Percentiles rank a stretch among this genome's conserved stretches.
These are phyloP conservation scores for Sequoiadendron giganteum DNA, from an alignment of 75 land plant species.

Conservation along the genomic window DNA sequence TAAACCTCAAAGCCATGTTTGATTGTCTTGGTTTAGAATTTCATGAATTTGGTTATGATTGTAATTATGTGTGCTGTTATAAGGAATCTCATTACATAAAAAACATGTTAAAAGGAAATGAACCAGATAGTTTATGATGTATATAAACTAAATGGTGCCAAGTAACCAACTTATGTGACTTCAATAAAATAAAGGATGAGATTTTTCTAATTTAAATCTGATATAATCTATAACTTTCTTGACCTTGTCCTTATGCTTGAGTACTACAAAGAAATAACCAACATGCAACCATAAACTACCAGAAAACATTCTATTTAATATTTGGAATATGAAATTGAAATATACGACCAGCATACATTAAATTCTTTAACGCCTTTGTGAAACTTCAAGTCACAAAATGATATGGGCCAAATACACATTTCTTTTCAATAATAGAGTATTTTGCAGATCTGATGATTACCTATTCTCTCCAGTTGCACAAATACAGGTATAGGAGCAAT, in stretches of 20 bases:
- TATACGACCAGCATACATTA: neutral
- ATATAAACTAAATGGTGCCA: neutral
- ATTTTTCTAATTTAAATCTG: neutral
- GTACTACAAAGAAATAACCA: neutral
- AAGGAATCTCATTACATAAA: too few species aligned
- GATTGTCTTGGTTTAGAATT: neutral
- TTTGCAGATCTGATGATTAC: slow-evolving; percentile 14
- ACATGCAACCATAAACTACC: neutral
- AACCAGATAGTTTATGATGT: neutral
- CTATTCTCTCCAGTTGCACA: slow-evolving; percentile 96
- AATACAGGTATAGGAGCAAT: slow-evolving; percentile 93
- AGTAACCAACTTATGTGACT: neutral
- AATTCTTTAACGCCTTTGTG: neutral
- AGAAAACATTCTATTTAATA: neutral
- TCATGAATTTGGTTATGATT: neutral
- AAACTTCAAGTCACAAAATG: neutral
- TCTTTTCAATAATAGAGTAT: neutral
- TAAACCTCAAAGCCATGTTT: neutral
- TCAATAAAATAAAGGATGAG: neutral
- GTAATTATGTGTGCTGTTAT: neutral
- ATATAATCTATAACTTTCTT: neutral
- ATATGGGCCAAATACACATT: neutral
- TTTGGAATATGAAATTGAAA: neutral
- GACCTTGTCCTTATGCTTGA: neutral
- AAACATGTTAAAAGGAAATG: neutral